Conservation (phyloP, 2,329 filamentous ascomycete species). For the Knufia fluminis region DNA sequence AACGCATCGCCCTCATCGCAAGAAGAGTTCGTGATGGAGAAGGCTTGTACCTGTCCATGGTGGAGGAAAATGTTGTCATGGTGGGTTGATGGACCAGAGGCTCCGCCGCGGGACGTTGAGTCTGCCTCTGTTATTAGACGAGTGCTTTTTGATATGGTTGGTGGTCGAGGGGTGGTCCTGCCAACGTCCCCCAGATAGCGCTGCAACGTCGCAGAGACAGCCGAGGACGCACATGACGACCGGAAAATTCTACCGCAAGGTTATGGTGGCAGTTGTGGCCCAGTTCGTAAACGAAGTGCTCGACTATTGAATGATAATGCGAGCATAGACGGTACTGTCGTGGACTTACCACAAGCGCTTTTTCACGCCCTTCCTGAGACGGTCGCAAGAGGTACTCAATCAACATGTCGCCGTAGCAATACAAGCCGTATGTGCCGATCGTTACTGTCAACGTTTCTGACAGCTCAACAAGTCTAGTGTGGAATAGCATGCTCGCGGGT, state of each 20-base stretch:
- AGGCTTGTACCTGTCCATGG: slow-evolving; percentile 3
- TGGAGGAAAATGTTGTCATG: slow-evolving; percentile 2
- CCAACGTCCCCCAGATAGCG: background rate
- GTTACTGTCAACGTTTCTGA: no score
- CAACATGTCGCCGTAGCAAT: no score
- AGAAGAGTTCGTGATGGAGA: background rate
- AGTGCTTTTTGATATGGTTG: background rate
- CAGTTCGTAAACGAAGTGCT: no score
- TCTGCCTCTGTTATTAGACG: background rate
- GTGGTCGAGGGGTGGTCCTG: background rate
- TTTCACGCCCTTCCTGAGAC: no score
- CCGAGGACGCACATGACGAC: background rate
- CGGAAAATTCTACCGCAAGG: background rate
- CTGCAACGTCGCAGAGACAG: background rate
- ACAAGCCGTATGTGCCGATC: no score
- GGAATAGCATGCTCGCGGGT: no score
- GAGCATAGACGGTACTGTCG: no score
- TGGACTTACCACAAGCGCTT: no score
- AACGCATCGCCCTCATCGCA: background rate
- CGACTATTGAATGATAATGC: no score
- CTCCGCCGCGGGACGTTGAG: background rate
- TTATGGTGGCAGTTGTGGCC: no score
- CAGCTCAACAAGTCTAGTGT: no score
- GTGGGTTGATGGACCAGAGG: slow-evolving; percentile 3
- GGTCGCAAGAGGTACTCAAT: no score